These are phyloP conservation scores for Didymellaceae sp. DNA, from an alignment of 2,329 filamentous ascomycete genomes.

Conservation along the genomic window DNA sequence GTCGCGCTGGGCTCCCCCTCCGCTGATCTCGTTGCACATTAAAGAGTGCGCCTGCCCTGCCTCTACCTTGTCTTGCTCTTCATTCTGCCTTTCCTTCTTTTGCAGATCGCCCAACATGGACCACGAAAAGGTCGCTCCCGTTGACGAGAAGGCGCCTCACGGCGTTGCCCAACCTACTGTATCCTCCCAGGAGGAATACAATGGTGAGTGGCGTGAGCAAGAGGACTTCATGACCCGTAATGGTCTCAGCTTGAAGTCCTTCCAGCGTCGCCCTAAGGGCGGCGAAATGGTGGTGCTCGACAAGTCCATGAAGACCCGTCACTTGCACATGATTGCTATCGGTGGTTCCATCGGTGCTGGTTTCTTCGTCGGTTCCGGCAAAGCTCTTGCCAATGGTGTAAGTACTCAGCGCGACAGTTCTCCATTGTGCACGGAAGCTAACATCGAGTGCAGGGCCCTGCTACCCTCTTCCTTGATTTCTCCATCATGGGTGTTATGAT, in stretches of 20 bases:
- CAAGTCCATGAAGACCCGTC: constrained; percentile 61
- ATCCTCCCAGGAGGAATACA: constrained; percentile 18
- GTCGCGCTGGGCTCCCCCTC: constrained; percentile 21
- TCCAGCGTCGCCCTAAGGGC: constrained; percentile 41
- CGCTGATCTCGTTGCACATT: constrained; percentile 37
- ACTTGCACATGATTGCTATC: constrained; percentile 87
- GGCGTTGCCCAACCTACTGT: constrained; percentile 21
- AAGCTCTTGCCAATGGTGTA: constrained; percentile 61
- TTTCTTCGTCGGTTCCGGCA: constrained; percentile 67
- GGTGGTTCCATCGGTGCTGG: constrained; percentile 68
- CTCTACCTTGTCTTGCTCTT: constrained; percentile 5
- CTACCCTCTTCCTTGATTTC: constrained; percentile 48
- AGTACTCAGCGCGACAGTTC: constrained; percentile 25
- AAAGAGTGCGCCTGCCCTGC: constrained; percentile 27
- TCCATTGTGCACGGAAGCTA: not conserved
- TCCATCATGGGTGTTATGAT: constrained; percentile 49
- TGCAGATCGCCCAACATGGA: constrained; percentile 34
- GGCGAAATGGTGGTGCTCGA: constrained; percentile 38
- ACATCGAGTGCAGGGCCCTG: constrained; percentile 35
- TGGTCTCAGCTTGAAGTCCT: constrained; percentile 45
- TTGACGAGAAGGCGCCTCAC: constrained; percentile 38
- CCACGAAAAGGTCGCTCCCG: constrained; percentile 29
- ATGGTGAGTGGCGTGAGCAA: constrained; percentile 36
- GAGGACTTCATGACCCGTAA: constrained; percentile 47
- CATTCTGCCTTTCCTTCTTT: constrained; percentile 17